Base-by-base conservation (phyloP, 768 basidiomycete genomes). In the Rhodotorula paludigena region DNA sequence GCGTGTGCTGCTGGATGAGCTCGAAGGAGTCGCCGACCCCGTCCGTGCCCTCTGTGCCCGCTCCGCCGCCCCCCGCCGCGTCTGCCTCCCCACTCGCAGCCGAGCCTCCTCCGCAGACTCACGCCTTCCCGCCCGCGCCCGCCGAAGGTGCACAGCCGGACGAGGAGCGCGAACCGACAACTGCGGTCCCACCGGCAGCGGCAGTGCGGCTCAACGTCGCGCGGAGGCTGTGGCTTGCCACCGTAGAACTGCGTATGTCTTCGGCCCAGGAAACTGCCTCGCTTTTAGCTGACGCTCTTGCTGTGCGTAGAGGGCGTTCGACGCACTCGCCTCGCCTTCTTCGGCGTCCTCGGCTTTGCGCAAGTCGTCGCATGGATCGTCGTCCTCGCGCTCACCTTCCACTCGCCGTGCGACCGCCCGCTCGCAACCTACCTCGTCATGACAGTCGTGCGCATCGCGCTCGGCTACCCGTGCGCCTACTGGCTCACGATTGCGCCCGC, bases 301-400 rank as follows among this genome's bases (percentile, higher is more conserved):
- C 47, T 28, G 47, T 14, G 21, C 39, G 33, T 49, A 63, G 67
- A 63, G 47, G 57, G 53, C 1, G 51, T 39, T 0, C 39, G 67
- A 2, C 42, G 67, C 3, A 41, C 39, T 30, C 51, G 60, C 25
- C n/a, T 70, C 25, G 38, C 32, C 2, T 57, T 65, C 52, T 53
- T 57, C 12, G 36, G 38, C 32, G 14, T 55, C 14, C n/a, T 55
- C 28, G 64, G 64, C 3, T 36, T 52, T 18, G 56, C 38, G 3
- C 66, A 75, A 54, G 25, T 75, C 56, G 47, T 69, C 18, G 59
- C 73, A 8, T 74, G 65, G 57, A 55, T 61, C 51, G 68, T 68
- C 25, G 47, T 74, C 20, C 64, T 69, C n/a, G 69, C 57, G 5
- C 14, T 68, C 15, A 28, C 54, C 4, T 56, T 58, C 42, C 15